Evolutionary conservation across 768 basidiomycete genomes (phyloP), one percentile per base, ranked within the genome.

Genomic region (Calocera viscosa): DNA sequence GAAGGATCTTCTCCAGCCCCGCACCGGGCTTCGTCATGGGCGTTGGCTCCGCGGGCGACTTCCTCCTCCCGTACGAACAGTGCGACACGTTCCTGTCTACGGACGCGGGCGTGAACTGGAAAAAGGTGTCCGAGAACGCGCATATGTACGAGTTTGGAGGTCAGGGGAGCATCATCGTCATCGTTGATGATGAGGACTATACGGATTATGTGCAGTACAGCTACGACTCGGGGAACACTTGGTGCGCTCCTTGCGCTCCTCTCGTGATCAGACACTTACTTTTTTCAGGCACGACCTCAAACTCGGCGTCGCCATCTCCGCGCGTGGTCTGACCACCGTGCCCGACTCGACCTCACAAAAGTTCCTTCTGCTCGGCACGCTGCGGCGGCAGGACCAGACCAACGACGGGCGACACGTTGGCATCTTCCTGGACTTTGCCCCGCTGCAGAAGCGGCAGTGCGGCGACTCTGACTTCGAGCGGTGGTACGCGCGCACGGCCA

Each of bases 111-210:
- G 71, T 93, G 16, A 84, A 84, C 3, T 99, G 96, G 95, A 77
- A 72, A 26, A 92, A 91, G 88, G 81, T 87, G 11, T 79, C 79
- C 47, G 78, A 76, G 65, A 86, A 87, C 26, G 90, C 95, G 0
- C 87, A 91, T 74, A 93, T 94, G 77, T 97, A 97, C 72, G 94
- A 98, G 77, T 94, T 98, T 74, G 96, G 96, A 3, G 96, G 96
- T 72, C 82, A 79, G 82, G 72, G 96, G 83, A 89, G 88, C 71
- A 83, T 98, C 33, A 73, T 83, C 28, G 84, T 98, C 12, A 79
- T 87, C 28, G 84, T 93, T 2, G 87, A 95, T 70, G 93, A 99
- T 71, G 94, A 98, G 72, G 86, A 89, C 39, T 73, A 77, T 26
- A 87, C 86, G 1, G 84, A 88, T 68, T 78, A 77, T 16, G 77